These are phyloP conservation scores for Sarcocystis neurona DNA, from an alignment of 169 alveolate species.

Conservation along the genomic window DNA sequence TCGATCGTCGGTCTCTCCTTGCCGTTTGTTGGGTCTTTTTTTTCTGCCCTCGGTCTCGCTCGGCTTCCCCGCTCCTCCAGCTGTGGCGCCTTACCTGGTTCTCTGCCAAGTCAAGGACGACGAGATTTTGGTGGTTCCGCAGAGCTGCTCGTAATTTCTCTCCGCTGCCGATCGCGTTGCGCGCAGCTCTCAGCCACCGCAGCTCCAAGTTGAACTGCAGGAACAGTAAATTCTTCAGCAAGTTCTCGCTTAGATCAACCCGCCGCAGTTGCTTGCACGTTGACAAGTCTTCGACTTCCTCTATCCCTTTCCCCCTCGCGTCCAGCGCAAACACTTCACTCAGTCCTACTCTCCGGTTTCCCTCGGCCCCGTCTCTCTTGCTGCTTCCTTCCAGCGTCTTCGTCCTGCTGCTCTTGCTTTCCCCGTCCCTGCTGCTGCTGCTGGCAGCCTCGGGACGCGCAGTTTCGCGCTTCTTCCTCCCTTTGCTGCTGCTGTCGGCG, in stretches of 20 bases:
- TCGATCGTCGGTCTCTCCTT: background rate
- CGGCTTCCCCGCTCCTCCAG: background rate
- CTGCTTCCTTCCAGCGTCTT: too few relatives aligned
- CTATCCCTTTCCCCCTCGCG: background rate
- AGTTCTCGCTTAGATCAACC: background rate
- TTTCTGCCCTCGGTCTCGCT: too few relatives aligned
- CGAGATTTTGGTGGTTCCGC: background rate
- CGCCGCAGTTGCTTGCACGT: background rate
- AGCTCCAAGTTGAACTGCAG: background rate
- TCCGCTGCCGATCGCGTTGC: background rate
- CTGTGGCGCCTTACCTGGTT: background rate
- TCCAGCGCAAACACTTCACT: background rate
- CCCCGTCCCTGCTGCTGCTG: background rate
- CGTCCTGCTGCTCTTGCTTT: too few relatives aligned
- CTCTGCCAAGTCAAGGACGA: background rate
- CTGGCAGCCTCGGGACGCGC: background rate
- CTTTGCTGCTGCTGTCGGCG: too few relatives aligned
- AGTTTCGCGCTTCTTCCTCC: too few relatives aligned
- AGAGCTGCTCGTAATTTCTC: background rate
- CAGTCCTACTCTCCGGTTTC: too few relatives aligned
- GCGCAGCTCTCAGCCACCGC: slow-evolving; percentile 23
- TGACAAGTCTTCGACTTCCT: background rate
- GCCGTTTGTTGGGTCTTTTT: too few relatives aligned
- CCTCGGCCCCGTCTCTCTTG: too few relatives aligned
- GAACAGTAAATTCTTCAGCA: background rate